Conservation (phyloP, 1,284 basidiomycete species). For the Peniophora sp. region DNA sequence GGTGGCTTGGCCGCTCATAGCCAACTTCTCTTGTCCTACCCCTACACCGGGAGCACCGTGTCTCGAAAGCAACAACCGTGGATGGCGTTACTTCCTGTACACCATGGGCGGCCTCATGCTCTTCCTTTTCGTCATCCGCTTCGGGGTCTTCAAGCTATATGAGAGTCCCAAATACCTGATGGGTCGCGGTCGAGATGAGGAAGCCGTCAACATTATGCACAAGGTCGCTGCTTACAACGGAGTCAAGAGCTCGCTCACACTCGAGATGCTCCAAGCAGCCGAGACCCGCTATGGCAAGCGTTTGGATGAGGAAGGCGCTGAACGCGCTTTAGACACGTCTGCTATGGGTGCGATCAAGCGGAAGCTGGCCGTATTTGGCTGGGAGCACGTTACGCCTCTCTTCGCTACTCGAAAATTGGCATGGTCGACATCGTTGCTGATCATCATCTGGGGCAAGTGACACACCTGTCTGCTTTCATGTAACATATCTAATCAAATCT, state of each 20-base stretch:
- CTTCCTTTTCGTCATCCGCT: constrained; percentile 57
- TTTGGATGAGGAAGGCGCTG: constrained; percentile 13
- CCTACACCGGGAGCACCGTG: constrained; percentile 32
- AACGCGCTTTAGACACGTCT: constrained; percentile 24
- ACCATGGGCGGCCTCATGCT: constrained; percentile 57
- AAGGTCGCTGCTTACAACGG: constrained; percentile 67
- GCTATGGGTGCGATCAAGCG: constrained; percentile 30
- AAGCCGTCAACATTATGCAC: constrained; percentile 65
- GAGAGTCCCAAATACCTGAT: constrained; percentile 76
- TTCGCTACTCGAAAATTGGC: constrained; percentile 59
- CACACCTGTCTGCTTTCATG: neutral
- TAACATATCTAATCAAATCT: neutral
- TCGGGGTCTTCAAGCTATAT: constrained; percentile 66
- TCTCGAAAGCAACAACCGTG: constrained; percentile 40
- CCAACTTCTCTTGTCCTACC: constrained; percentile 48
- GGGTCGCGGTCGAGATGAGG: constrained; percentile 59
- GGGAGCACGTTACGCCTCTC: constrained; percentile 42
- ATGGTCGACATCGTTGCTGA: constrained; percentile 52
- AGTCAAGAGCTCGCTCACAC: constrained; percentile 32
- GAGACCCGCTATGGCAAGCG: constrained; percentile 11
- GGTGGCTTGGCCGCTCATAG: constrained; percentile 63
- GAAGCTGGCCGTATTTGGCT: constrained; percentile 36
- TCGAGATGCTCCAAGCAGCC: constrained; percentile 35
- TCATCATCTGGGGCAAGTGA: constrained; percentile 50
- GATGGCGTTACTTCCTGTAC: constrained; percentile 69